These are phyloP conservation scores for Thelonectria olida DNA, from an alignment of 2,329 filamentous ascomycete genomes.

Conservation along the genomic window DNA sequence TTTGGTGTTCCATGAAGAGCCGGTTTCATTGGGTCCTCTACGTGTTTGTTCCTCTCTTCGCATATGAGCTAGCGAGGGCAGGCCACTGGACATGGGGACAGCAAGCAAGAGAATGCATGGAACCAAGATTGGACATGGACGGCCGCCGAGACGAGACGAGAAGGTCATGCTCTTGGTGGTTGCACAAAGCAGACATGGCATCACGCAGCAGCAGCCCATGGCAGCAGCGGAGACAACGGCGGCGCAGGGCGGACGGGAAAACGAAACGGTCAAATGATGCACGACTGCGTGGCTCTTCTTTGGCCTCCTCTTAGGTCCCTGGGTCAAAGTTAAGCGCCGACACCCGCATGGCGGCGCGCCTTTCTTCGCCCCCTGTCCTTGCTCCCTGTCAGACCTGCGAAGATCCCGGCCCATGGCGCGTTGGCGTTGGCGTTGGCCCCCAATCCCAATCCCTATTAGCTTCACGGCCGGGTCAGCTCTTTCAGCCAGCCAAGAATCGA, in stretches of 20 bases:
- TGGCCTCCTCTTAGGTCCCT: not conserved
- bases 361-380: constrained; percentile 1
- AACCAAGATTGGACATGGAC: not conserved
- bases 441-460: not conserved
- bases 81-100: not conserved
- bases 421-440: not conserved
- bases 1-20: not conserved
- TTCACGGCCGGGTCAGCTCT: not conserved
- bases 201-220: not conserved
- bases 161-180: not conserved
- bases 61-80: not conserved
- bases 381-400: constrained; percentile 13
- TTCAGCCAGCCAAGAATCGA: not conserved
- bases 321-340: constrained; percentile 27
- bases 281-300: constrained; percentile 8
- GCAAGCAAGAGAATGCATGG: not conserved
- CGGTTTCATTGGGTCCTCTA: not conserved
- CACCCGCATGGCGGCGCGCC: constrained; percentile 26
- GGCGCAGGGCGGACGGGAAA: not conserved
- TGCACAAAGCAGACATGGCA: not conserved
- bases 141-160: not conserved
- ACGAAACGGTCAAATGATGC: constrained; percentile 13
- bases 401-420: constrained; percentile 8
- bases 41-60: not conserved
- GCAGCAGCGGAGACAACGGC: not conserved